These are phyloP conservation scores for Ustilago bromivora DNA, from an alignment of 1,284 basidiomycete genomes.

Conservation along the genomic window DNA sequence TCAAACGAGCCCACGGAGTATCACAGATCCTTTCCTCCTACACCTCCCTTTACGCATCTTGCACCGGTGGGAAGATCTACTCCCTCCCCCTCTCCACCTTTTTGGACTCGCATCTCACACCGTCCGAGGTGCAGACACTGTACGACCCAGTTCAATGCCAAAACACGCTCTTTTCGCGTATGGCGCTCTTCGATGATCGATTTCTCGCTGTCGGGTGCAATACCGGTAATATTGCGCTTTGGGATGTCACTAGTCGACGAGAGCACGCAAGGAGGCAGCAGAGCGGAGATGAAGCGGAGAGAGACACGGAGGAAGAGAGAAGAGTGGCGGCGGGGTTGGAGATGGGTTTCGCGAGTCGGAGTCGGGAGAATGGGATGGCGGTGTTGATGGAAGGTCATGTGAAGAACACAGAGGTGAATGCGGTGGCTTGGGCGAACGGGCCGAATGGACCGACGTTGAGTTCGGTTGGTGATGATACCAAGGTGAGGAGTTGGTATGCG, in stretches of 20 bases:
- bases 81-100: constrained; percentile 36
- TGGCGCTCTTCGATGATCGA: constrained; percentile 62
- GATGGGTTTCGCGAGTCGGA: constrained; percentile 27
- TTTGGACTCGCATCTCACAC: constrained; percentile 18
- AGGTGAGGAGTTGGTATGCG: constrained; percentile 70
- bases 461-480: constrained; percentile 61
- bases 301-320: constrained; percentile 34
- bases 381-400: constrained; percentile 30
- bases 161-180: constrained; percentile 65
- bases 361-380: constrained; percentile 26
- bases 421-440: constrained; percentile 60
- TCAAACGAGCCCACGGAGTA: constrained; percentile 61
- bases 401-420: constrained; percentile 63
- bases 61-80: constrained; percentile 65
- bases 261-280: not conserved
- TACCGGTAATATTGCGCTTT: constrained; percentile 62
- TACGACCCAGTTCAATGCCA: constrained; percentile 58
- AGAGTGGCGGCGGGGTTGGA: constrained; percentile 17
- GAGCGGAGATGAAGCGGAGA: not conserved
- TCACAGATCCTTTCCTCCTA: constrained; percentile 56
- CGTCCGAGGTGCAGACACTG: constrained; percentile 32
- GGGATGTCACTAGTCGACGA: constrained; percentile 45
- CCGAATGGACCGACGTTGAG: constrained; percentile 60
- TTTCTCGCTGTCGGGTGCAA: constrained; percentile 66
- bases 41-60: constrained; percentile 55